phyloP scores from a whole-genome alignment of 768 basidiomycete species.

The Auriculariales sp. region DNA sequence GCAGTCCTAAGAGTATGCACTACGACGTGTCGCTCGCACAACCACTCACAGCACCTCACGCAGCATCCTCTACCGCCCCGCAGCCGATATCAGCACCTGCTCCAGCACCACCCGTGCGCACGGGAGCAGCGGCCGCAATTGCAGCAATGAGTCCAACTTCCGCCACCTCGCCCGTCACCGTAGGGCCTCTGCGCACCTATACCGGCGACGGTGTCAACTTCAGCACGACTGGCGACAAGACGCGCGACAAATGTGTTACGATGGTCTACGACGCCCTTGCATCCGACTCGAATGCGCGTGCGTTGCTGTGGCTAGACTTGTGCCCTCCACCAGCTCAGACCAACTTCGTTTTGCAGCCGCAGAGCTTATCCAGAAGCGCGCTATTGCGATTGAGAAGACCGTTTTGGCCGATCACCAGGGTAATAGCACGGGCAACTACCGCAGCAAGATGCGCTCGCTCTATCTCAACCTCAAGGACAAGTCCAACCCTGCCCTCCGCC shows the following conservation, averaged over 20 bases:
- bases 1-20: conserved; percentile 26
- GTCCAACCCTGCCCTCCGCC: conserved; percentile 75
- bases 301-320: conserved; percentile 20
- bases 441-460: conserved; percentile 69
- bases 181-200: conserved; percentile 33
- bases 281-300: conserved; percentile 75
- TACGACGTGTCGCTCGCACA: conserved; percentile 13
- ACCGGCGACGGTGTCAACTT: conserved; percentile 58
- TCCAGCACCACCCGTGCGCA: conserved; percentile 14
- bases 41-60: too few relatives aligned
- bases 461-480: conserved; percentile 94
- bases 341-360: conserved; percentile 31
- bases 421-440: conserved; percentile 37
- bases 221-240: conserved; percentile 46
- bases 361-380: conserved; percentile 51
- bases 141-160: conserved; percentile 5
- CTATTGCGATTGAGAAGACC: conserved; percentile 56
- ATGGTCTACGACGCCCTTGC: conserved; percentile 88
- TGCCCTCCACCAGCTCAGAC: conserved; percentile 4
- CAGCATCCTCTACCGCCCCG: neutral
- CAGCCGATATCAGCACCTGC: conserved; percentile 5
- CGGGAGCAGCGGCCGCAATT: conserved; percentile 9
- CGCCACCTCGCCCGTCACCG: conserved; percentile 5
- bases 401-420: conserved; percentile 33
- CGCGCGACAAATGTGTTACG: conserved; percentile 76